Evolutionary conservation across 371 early-diverging fungal species (phyloP).

Genomic region (Mucor piriformis): DNA sequence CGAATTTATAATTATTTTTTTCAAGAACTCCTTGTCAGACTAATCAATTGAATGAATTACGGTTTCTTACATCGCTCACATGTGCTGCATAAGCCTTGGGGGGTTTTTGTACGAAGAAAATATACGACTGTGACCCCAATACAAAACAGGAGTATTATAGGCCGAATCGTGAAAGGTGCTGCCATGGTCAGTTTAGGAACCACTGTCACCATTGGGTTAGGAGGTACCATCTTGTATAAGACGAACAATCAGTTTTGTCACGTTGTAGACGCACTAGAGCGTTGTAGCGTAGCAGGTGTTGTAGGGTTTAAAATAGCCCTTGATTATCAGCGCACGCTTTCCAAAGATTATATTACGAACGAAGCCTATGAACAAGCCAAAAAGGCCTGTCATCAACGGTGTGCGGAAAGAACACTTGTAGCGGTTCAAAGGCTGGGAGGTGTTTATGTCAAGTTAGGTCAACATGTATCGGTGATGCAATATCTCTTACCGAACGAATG

Average conservation of each 20-base stretch:
- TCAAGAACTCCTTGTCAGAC: no score
- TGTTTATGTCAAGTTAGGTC: constrained; percentile 93
- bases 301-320: constrained; percentile 54
- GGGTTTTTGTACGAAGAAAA: no score
- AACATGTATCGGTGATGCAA: constrained; percentile 84
- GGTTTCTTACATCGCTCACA: neutral
- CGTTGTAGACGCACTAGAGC: constrained; percentile 43
- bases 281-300: constrained; percentile 48
- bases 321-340: constrained; percentile 68
- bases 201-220: constrained; percentile 27
- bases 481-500: constrained; percentile 91
- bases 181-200: constrained; percentile 20
- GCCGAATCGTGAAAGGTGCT: constrained; percentile 17
- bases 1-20: no score
- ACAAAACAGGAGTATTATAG: no score
- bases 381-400: constrained; percentile 44
- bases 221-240: constrained; percentile 46
- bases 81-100: no score
- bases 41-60: no score
- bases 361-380: constrained; percentile 46
- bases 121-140: no score
- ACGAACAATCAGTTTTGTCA: constrained; percentile 52
- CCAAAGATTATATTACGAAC: constrained; percentile 38
- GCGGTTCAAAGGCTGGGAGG: constrained; percentile 75
- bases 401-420: constrained; percentile 62